These are phyloP conservation scores for Bruguiera sexangula DNA, from an alignment of 345 rosid species.

Conservation along the genomic window DNA sequence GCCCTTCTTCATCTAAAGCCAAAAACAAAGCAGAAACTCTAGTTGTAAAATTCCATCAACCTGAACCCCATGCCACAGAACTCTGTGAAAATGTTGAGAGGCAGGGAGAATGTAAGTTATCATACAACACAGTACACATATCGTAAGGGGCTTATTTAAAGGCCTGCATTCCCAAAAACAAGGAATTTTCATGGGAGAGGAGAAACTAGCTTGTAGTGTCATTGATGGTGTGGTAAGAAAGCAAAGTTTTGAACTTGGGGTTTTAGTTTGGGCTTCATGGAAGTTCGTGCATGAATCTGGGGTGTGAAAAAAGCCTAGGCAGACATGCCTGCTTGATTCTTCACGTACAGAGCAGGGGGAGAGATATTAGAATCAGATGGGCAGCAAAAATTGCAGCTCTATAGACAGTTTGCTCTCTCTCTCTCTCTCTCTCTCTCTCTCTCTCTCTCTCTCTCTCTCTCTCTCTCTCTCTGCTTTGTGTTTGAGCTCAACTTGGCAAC, in stretches of 20 bases:
- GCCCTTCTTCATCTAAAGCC: not conserved
- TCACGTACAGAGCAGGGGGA: too few relatives aligned
- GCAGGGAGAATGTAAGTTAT: not conserved
- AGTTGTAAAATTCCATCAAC: not conserved
- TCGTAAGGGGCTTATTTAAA: not conserved
- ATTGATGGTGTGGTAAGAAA: conserved; percentile 3
- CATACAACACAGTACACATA: not conserved
- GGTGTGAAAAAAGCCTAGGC: conserved; percentile 6
- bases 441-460: too few relatives aligned
- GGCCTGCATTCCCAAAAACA: not conserved
- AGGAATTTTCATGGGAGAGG: conserved; percentile 70
- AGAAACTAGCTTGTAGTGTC: conserved; percentile 50
- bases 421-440: too few relatives aligned
- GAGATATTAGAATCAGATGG: too few relatives aligned
- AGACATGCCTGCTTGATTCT: conserved; percentile 12
- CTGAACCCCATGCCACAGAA: not conserved
- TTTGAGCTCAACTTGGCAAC: too few relatives aligned
- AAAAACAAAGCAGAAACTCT: not conserved
- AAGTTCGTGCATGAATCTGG: conserved; percentile 3
- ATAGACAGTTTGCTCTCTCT: too few relatives aligned
- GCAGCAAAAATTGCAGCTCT: too few relatives aligned
- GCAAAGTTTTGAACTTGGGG: conserved; percentile 1
- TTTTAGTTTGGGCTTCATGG: conserved; percentile 6
- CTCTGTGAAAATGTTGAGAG: not conserved
- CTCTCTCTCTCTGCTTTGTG: too few relatives aligned